Evolutionary conservation across 441 rosid species (phyloP).

Genomic region (Populus hybrid): DNA sequence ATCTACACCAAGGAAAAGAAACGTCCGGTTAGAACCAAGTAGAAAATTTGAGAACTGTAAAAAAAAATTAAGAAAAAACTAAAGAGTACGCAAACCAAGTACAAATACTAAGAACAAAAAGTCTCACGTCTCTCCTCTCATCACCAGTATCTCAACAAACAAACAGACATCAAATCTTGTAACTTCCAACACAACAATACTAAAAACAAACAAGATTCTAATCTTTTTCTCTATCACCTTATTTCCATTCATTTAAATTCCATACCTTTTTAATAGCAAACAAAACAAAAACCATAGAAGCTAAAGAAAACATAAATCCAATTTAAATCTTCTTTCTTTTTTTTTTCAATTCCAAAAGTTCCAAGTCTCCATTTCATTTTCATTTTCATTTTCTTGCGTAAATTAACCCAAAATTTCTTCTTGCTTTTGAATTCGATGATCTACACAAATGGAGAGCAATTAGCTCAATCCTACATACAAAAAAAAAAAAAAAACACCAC

Average conservation of each 20-base stretch:
- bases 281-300: not conserved
- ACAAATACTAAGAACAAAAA: not conserved
- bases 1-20: slow-evolving; percentile 37
- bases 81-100: not conserved
- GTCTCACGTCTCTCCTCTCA: not conserved
- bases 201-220: too few species aligned
- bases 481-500: not conserved
- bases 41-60: not conserved
- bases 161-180: not conserved
- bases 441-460: not conserved
- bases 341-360: not conserved
- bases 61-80: too few species aligned
- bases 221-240: not conserved
- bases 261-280: not conserved
- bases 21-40: not conserved
- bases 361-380: not conserved
- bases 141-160: not conserved
- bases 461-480: not conserved
- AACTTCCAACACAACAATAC: too few species aligned
- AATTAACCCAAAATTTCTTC: not conserved
- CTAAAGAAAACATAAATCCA: too few species aligned
- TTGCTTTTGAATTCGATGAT: not conserved
- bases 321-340: not conserved
- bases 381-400: not conserved
- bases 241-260: not conserved